These are phyloP conservation scores for Citeromyces hawaiiensis DNA, from an alignment of 1,139 yeast species.

Conservation along the genomic window DNA sequence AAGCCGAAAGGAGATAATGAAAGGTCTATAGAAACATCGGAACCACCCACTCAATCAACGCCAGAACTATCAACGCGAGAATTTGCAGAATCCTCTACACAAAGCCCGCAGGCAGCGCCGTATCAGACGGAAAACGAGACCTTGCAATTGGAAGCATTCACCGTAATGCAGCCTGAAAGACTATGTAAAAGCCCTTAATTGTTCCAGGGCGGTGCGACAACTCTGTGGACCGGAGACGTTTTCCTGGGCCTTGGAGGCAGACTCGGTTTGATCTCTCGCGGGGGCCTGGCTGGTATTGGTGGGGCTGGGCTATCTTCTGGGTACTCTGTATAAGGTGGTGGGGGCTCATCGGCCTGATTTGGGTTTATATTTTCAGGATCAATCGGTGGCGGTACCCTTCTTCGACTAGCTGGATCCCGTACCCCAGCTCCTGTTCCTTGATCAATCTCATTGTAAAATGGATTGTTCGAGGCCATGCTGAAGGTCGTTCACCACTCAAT, in stretches of 20 bases:
- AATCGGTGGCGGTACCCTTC: not conserved
- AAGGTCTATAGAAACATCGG: not conserved
- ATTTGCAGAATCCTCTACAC: not conserved
- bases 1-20: not conserved
- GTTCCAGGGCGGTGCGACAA: not conserved
- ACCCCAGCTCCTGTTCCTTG: too few relatives aligned
- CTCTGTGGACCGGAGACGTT: not conserved
- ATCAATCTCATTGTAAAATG: too few relatives aligned
- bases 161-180: not conserved
- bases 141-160: not conserved
- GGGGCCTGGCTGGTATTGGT: not conserved
- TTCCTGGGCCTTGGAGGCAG: not conserved
- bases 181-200: not conserved
- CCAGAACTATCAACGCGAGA: not conserved
- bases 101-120: not conserved
- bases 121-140: not conserved
- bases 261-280: not conserved
- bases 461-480: too few relatives aligned
- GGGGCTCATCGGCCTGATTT: not conserved
- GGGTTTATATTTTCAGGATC: not conserved
- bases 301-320: not conserved
- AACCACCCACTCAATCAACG: not conserved
- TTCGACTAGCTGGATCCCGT: not conserved
- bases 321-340: not conserved
- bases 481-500: too few relatives aligned